Base-by-base conservation (phyloP, 2,329 filamentous ascomycete species). In the Chaetomium sp. region DNA sequence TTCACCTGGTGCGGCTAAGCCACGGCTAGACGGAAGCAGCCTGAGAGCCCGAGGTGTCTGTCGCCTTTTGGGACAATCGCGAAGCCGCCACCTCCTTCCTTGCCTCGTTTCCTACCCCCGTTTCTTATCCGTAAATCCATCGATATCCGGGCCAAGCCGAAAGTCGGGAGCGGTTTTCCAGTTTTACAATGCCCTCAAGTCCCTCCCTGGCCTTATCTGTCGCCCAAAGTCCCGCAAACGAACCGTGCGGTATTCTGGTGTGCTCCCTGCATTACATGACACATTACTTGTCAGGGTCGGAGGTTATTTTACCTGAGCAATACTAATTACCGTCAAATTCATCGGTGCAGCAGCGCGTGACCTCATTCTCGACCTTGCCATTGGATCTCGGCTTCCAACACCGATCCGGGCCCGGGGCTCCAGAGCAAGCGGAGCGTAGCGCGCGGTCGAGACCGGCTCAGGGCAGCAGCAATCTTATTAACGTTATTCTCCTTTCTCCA, bases 1-100 rank as follows among this genome's bases (percentile, higher is more conserved):
- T 50, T 57, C 57, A 49, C n/a, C 60, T 50, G 61, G 54, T 57
- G 49, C 54, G 58, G 66, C 67, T 66, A 65, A 67, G 66, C 65
- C 62, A 65, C 67, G 67, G 69, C 61, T 69, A 61, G 67, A 65
- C 65, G 67, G 65, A 65, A 67, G 62, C 50, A 31, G 59, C 55
- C 27, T 47, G 19, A 42, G 19, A 25, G 29, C 35, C 56, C 63
- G 45, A n/a, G 38, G 19, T 12, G 13, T 35, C 42, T 10, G 27
- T 23, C 54, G 31, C 51, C 38, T 31, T 55, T 57, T 57, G 50
- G 60, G 42, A 42, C 45, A 38, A 33, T 19, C 12, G 31, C 53
- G 29, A 57, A 35, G 29, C 38, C 45, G 61, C 49, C 49, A 59
- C 55, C 38, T 2, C 10, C 13, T 45, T 45, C 35, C 13, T 56